Evolutionary conservation across 2,329 filamentous ascomycete species (phyloP), one percentile per base, ranked within the genome.

Genomic region (Aspergillus latus): DNA sequence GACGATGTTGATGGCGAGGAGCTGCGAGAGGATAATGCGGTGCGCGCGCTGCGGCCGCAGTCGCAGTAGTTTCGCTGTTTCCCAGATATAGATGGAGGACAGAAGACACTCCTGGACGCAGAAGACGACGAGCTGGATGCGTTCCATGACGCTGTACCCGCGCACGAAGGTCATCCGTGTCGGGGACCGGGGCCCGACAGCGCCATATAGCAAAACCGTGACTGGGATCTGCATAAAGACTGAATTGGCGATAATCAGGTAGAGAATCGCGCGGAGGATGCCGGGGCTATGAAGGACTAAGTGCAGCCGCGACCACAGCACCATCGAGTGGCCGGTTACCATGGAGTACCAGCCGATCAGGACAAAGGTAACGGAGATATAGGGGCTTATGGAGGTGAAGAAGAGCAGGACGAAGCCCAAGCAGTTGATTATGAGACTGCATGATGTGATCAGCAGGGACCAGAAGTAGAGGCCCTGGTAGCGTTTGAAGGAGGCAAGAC

Each of bases 1-100:
- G 21, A 81, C 37, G 0, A 78, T 57, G 59, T 81, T 81, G 47
- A 78, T 72, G 28, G 82, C 72, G 54, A 87, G 82, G 72, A 86
- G 82, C 51, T 71, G 63, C 5, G 50, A 37, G 0, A 70, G 60
- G 40, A 70, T 65, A 0, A 59, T 54, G 2, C 56, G 36, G 0
- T 59, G 59, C 3, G 59, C 61, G 8, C 60, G 62, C 11, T 60
- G 51, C 0, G 65, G 68, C 2, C 67, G 62, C 66, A 59, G 50
- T 1, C 51, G 50, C 15, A 82, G 69, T 13, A 81, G 69, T 76
- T 72, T 75, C 51, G 77, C 64, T 0, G 80, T 79, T 58, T 82
- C 78, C 60, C 65, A 68, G 39, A 83, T 80, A 63, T 81, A 83
- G 15, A 80, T 67, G 0, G 69, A 66, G 0, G 79, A 81, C 30